Conservation (phyloP, 1,284 basidiomycete species). For the Microbotryum intermedium region DNA sequence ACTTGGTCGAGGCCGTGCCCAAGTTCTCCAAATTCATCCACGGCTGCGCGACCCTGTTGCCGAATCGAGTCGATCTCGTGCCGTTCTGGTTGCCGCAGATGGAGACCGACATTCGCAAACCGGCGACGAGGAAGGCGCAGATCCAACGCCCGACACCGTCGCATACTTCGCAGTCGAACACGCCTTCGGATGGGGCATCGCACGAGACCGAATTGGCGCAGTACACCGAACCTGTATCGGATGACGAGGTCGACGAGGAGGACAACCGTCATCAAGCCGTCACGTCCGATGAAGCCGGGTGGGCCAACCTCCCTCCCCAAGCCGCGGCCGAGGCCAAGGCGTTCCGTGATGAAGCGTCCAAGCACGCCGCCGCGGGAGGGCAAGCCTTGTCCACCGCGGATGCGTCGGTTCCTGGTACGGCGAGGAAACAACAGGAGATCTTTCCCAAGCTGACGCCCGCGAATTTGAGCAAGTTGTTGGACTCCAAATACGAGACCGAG, state of each 20-base stretch:
- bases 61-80: constrained; percentile 91
- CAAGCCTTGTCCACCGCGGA: constrained; percentile 20
- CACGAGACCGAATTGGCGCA: constrained; percentile 43
- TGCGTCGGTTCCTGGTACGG: constrained; percentile 38
- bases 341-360: constrained; percentile 67
- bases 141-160: constrained; percentile 38
- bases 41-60: constrained; percentile 81
- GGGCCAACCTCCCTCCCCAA: constrained; percentile 61
- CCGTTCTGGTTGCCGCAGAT: constrained; percentile 95
- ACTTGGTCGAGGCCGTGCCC: constrained; percentile 49
- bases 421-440: constrained; percentile 47
- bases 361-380: constrained; percentile 39
- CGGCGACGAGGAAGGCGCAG: constrained; percentile 43
- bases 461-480: constrained; percentile 33
- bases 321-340: constrained; percentile 56
- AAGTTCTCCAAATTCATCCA: constrained; percentile 87
- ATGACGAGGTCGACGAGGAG: constrained; percentile 70
- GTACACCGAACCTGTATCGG: constrained; percentile 79
- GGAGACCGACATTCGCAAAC: constrained; percentile 85
- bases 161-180: constrained; percentile 20
- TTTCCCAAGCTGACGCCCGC: constrained; percentile 73
- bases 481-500: constrained; percentile 31
- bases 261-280: constrained; percentile 59
- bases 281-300: constrained; percentile 66
- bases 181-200: constrained; percentile 34